These are phyloP conservation scores for Rhytidiadelphus loreus DNA, from an alignment of 225 moss, liverwort and hornwort genomes.

Conservation along the genomic window DNA sequence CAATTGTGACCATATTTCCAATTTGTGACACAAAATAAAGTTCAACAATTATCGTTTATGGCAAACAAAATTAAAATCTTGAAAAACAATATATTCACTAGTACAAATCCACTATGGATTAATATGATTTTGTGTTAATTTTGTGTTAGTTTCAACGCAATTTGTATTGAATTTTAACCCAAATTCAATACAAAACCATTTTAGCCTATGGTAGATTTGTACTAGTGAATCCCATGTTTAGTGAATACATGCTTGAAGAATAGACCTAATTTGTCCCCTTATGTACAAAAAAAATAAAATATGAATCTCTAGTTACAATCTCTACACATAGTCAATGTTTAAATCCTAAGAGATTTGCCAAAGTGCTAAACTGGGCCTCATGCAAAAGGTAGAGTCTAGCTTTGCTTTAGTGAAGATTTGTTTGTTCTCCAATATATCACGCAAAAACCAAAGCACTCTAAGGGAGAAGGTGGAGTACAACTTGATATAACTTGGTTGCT, in stretches of 20 bases:
- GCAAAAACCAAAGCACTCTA: too few relatives aligned
- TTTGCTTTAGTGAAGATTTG: accelerated
- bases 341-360: background rate
- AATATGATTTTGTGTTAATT: background rate
- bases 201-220: background rate
- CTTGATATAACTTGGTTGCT: too few relatives aligned
- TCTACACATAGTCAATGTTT: accelerated
- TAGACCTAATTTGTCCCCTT: background rate
- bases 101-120: too few relatives aligned
- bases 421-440: too few relatives aligned
- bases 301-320: background rate
- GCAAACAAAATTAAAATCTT: background rate
- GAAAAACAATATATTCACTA: background rate
- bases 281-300: background rate
- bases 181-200: background rate
- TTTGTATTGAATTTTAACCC: background rate
- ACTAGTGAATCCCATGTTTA: too few relatives aligned
- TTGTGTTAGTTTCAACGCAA: background rate
- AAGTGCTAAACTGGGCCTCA: accelerated
- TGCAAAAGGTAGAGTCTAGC: too few relatives aligned
- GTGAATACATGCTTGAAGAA: background rate
- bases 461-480: too few relatives aligned
- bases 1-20: background rate
- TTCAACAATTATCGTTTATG: background rate
- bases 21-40: background rate